Evolutionary conservation across 768 basidiomycete species (phyloP).

Genomic region (Asterophora parasitica): DNA sequence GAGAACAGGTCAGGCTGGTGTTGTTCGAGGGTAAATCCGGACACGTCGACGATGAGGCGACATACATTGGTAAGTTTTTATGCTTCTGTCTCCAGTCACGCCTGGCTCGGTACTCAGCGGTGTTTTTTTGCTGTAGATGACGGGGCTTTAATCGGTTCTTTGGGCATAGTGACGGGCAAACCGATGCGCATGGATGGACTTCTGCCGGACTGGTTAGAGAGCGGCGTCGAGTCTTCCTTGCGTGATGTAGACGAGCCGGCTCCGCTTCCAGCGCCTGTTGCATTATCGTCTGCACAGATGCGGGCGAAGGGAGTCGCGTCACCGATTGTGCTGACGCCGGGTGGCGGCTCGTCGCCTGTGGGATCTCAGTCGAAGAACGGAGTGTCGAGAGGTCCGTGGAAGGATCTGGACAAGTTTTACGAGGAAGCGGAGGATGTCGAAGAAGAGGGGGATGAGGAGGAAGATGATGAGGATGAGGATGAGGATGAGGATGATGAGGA

Average conservation of each 20-base stretch:
- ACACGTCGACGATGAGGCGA: constrained; percentile 35
- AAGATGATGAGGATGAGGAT: constrained; percentile 27
- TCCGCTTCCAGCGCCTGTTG: constrained; percentile 29
- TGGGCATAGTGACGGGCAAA: constrained; percentile 57
- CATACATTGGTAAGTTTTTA: constrained; percentile 25
- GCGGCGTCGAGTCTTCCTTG: constrained; percentile 73
- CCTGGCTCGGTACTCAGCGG: constrained; percentile 3
- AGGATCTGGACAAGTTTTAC: constrained; percentile 76
- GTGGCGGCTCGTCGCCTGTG: constrained; percentile 39
- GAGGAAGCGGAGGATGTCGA: constrained; percentile 37
- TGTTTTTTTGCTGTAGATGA: constrained; percentile 27
- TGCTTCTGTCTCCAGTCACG: background rate
- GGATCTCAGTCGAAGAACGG: constrained; percentile 30
- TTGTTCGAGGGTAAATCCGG: constrained; percentile 72
- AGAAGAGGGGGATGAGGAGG: constrained; percentile 22
- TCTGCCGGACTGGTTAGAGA: constrained; percentile 85
- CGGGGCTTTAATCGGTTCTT: constrained; percentile 55
- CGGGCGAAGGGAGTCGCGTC: constrained; percentile 27
- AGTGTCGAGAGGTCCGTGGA: constrained; percentile 39
- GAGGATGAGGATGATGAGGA: constrained; percentile 23
- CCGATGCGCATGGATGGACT: constrained; percentile 44
- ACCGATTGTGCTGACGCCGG: constrained; percentile 57
- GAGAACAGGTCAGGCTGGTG: constrained; percentile 78
- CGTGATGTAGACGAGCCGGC: constrained; percentile 63
- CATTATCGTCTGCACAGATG: constrained; percentile 33